These are phyloP conservation scores for Microdochium paspali DNA, from an alignment of 2,329 filamentous ascomycete genomes.

Conservation along the genomic window DNA sequence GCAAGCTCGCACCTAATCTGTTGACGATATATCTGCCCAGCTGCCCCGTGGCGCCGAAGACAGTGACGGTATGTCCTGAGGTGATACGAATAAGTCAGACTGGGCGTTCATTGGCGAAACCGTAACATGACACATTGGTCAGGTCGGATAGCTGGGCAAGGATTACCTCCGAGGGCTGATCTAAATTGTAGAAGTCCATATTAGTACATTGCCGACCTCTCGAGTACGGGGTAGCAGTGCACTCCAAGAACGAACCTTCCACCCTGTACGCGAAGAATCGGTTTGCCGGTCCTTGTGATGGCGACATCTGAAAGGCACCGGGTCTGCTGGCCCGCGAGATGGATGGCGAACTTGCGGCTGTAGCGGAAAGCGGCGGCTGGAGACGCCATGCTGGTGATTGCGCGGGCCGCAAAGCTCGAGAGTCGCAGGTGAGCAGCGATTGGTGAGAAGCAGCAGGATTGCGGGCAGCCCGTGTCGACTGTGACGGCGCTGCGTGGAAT, in stretches of 20 bases:
- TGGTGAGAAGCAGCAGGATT: too few species aligned
- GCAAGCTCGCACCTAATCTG: constrained; percentile 55
- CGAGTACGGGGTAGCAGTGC: constrained; percentile 11
- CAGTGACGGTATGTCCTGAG: constrained; percentile 85
- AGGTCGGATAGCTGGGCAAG: neutral
- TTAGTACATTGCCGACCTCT: neutral
- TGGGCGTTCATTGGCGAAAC: constrained; percentile 1
- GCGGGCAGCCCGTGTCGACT: neutral
- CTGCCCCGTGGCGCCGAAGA: constrained; percentile 95
- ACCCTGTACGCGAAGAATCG: constrained; percentile 79
- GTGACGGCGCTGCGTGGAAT: neutral
- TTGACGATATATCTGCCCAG: constrained; percentile 97
- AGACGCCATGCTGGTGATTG: constrained; percentile 39
- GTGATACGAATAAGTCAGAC: constrained; percentile 8
- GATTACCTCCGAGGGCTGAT: constrained; percentile 75
- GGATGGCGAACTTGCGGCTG: constrained; percentile 4
- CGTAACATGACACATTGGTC: neutral
- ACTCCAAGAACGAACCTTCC: constrained; percentile 58
- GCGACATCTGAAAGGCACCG: constrained; percentile 68
- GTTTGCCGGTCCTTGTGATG: constrained; percentile 94
- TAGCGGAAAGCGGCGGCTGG: neutral
- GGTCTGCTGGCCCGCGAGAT: constrained; percentile 44
- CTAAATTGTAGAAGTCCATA: constrained; percentile 32
- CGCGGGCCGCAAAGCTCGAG: constrained; percentile 18
- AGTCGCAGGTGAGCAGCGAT: too few species aligned